Percentiles rank a stretch among this genome's conserved stretches.
phyloP scores from a whole-genome alignment of 257 asterid genomes.

The Oldenlandia corymbosa region DNA sequence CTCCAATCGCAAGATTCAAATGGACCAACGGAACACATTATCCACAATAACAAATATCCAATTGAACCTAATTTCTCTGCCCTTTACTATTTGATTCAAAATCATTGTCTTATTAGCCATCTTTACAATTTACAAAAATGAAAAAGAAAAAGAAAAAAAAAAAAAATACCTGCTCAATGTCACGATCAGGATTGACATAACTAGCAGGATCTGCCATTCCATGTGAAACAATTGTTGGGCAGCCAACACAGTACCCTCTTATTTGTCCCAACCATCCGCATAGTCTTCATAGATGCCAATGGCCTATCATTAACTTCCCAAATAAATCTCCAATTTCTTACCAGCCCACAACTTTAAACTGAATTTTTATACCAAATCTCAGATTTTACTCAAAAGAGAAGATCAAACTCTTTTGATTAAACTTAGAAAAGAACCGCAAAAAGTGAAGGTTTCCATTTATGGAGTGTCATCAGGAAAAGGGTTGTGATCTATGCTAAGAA shows the following conservation, averaged over 20 bases:
- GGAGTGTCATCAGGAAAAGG: slow-evolving; percentile 14
- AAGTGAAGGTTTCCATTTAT: neutral
- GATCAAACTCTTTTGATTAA: slow-evolving; percentile 6
- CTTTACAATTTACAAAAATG: neutral
- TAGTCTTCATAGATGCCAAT: slow-evolving; percentile 59
- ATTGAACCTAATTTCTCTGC: neutral
- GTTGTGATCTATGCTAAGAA: slow-evolving; percentile 22
- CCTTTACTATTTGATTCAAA: neutral
- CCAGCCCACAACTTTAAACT: slow-evolving; percentile 7
- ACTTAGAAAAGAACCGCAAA: slow-evolving; percentile 1
- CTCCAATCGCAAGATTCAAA: neutral
- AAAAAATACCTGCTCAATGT: slow-evolving; percentile 60
- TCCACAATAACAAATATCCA: neutral
- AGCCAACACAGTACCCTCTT: slow-evolving; percentile 45
- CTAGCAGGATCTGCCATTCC: slow-evolving; percentile 99
- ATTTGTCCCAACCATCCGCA: slow-evolving; percentile 44
- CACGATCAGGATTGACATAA: slow-evolving; percentile 69
- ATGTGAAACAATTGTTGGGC: slow-evolving; percentile 71
- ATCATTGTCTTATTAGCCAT: neutral
- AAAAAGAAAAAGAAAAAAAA: neutral
- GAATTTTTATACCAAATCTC: slow-evolving; percentile 17
- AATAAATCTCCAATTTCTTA: neutral
- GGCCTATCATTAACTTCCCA: slow-evolving; percentile 58
- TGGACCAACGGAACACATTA: neutral
- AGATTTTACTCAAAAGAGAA: neutral